Evolutionary conservation across 2,329 filamentous ascomycete species (phyloP).

Genomic region (Curvularia eragrostidis): DNA sequence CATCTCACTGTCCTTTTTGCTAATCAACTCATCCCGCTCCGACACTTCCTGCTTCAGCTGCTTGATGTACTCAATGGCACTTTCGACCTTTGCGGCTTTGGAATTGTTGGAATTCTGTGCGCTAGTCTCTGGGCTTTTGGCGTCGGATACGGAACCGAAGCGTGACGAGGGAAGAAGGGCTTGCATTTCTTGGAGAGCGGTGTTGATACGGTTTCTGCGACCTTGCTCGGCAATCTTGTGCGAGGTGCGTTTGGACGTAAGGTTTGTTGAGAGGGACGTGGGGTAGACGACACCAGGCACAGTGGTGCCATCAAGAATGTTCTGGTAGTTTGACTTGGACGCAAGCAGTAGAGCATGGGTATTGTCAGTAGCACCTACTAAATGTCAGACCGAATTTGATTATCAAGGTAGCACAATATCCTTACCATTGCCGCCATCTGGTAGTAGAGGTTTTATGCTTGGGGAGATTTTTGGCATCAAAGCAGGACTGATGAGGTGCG

Average conservation of each 20-base stretch:
- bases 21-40: slow-evolving; percentile 68
- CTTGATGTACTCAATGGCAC: slow-evolving; percentile 95
- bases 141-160: slow-evolving; percentile 35
- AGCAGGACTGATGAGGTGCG: slow-evolving; percentile 81
- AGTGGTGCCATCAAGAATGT: slow-evolving; percentile 90
- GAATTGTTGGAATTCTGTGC: slow-evolving; percentile 60
- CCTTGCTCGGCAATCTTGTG: slow-evolving; percentile 99
- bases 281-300: slow-evolving; percentile 91
- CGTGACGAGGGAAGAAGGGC: slow-evolving; percentile 72
- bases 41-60: slow-evolving; percentile 76
- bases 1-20: slow-evolving; percentile 69
- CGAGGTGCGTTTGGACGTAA: slow-evolving; percentile 95
- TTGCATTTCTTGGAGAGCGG: slow-evolving; percentile 89
- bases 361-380: slow-evolving; percentile 59
- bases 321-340: slow-evolving; percentile 97
- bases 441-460: slow-evolving; percentile 89
- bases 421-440: slow-evolving; percentile 65
- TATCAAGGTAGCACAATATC: slow-evolving; percentile 15
- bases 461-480: slow-evolving; percentile 89
- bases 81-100: slow-evolving; percentile 97
- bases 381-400: slow-evolving; percentile 19
- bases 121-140: slow-evolving; percentile 48
- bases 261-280: slow-evolving; percentile 86
- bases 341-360: slow-evolving; percentile 78
- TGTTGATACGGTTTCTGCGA: slow-evolving; percentile 92